Percentiles rank a stretch among this genome's conserved stretches.
Conservation (phyloP, 1,139 yeast genomes). For the Yamadazyma sp. region DNA sequence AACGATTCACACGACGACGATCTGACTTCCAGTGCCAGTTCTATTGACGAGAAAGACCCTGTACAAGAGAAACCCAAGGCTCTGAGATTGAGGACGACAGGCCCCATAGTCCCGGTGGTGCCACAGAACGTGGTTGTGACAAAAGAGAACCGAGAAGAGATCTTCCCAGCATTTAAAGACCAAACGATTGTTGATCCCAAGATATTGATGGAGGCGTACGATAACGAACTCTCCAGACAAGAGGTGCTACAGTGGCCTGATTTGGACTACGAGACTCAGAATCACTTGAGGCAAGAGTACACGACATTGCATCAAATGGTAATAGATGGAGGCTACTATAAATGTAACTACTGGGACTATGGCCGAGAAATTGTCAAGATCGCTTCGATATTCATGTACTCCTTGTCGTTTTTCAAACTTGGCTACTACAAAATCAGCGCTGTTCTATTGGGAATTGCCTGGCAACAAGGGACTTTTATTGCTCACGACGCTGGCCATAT, state of each 20-base stretch:
- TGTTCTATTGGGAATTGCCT: slow-evolving; percentile 65
- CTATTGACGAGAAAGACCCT: slow-evolving; percentile 6
- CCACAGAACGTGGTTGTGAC: slow-evolving; percentile 49
- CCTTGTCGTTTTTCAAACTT: slow-evolving; percentile 50
- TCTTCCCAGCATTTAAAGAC: slow-evolving; percentile 35
- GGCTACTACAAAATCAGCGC: slow-evolving; percentile 59
- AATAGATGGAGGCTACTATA: slow-evolving; percentile 58
- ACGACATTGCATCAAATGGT: slow-evolving; percentile 58
- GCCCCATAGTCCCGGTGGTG: slow-evolving; percentile 45
- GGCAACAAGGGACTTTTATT: slow-evolving; percentile 89
- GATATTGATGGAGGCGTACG: slow-evolving; percentile 54
- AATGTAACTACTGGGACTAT: slow-evolving; percentile 74
- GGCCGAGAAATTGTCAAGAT: slow-evolving; percentile 66
- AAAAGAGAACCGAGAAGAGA: slow-evolving; percentile 30
- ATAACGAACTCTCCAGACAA: slow-evolving; percentile 49
- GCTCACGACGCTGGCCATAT: slow-evolving; percentile 92
- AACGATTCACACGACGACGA: slow-evolving; percentile 18
- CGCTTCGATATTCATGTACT: slow-evolving; percentile 47
- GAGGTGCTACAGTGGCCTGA: slow-evolving; percentile 62
- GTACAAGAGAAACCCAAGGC: neutral
- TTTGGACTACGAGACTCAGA: slow-evolving; percentile 68
- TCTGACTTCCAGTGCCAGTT: slow-evolving; percentile 13
- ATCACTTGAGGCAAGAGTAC: slow-evolving; percentile 54
- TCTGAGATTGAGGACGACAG: slow-evolving; percentile 10
- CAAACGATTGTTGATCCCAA: slow-evolving; percentile 56